Conservation (phyloP, 441 rosid genomes). For the Geranium incanum region DNA sequence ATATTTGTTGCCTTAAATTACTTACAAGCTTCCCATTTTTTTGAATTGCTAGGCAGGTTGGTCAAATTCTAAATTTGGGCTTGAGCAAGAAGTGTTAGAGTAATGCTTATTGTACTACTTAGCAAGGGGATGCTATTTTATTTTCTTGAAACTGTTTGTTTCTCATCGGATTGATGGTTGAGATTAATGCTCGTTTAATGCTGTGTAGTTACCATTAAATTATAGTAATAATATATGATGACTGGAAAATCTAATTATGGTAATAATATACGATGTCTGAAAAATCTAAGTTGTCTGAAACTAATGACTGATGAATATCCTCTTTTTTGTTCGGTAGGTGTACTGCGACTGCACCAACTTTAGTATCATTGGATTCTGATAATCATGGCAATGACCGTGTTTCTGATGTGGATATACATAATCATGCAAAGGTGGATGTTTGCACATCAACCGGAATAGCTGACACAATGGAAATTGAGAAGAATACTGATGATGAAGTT, state of each 20-base stretch:
- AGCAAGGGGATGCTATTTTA: neutral
- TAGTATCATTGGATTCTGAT: conserved; percentile 21
- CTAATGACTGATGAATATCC: conserved; percentile 12
- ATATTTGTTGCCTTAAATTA: neutral
- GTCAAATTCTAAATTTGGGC: neutral
- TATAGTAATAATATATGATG: neutral
- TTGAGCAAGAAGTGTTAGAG: neutral
- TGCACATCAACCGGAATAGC: conserved; percentile 25
- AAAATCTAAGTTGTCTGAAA: neutral
- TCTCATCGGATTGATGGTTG: neutral
- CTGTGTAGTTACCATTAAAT: neutral
- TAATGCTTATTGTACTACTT: neutral
- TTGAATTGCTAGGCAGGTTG: neutral
- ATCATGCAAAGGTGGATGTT: conserved; percentile 20
- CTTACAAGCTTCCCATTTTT: neutral
- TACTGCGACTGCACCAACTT: conserved; percentile 23
- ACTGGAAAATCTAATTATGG: neutral
- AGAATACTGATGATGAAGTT: conserved; percentile 28
- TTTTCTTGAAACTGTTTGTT: neutral
- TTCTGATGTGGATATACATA: conserved; percentile 21
- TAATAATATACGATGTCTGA: neutral
- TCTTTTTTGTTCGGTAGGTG: conserved; percentile 24
- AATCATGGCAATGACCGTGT: conserved; percentile 17
- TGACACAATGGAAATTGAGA: conserved; percentile 26
- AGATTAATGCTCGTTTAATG: neutral